Base-by-base conservation (phyloP, 495 filamentous ascomycete genomes). In the Stereocaulon alpinum region DNA sequence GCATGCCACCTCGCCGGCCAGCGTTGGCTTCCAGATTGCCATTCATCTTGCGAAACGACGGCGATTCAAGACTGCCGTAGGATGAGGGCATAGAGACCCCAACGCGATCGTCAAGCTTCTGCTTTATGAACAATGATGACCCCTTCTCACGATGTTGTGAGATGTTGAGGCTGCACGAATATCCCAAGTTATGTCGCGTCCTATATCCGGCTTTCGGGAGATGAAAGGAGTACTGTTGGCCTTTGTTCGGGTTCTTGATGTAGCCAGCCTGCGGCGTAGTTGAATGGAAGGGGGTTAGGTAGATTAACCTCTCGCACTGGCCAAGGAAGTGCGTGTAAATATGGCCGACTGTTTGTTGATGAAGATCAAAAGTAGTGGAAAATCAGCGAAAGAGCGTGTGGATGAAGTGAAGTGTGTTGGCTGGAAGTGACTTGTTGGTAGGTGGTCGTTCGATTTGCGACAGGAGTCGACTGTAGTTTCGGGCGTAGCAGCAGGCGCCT, bases 31-130 rank as follows among this genome's bases (percentile, higher is more conserved):
- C 68, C 67, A 78, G 73, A 62, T 74, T 70, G 60, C 77, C 76
- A 69, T 89, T 85, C 87, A 93, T 91, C 82, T 91, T 92, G 73
- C 77, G 80, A 64, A 91, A 72, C 61, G 89, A 89, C 61, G 86
- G 85, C 66, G 87, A 88, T 64, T 79, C 74, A 43, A 63, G 59
- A 60, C 66, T 68, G 59, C 43, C 61, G 63, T 65, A 74, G 11
- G 60, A 74, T 40, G 60, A 56, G 44, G 61, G 66, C 66, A 68
- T 68, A 51, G 60, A 62, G 62, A 52, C 55, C 61, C 64, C 63
- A 40, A 63, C 41, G 22, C 37, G 4, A 30, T 41, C 40, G 15
- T 55, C 44, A 12, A 50, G 6, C 12, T 20, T 50, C 40, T 58
- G 59, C 58, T 24, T 45, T 40, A 6, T 7, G 18, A 3, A 12